Evolutionary conservation across 2,329 filamentous ascomycete genomes (phyloP).

Genomic region (Incumbomyces delicatus): DNA sequence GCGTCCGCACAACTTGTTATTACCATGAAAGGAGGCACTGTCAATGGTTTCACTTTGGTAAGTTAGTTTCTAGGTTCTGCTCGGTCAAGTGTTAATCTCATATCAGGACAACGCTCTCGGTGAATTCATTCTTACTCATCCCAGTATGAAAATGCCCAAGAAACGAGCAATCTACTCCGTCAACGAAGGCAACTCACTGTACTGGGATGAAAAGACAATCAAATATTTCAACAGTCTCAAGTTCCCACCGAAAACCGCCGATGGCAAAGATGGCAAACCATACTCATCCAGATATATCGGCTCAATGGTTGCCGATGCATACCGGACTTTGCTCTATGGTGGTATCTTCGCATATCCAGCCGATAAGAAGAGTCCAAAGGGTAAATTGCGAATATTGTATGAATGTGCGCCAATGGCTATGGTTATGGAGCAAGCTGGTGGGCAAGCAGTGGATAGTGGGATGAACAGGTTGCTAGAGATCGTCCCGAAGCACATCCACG

Average conservation of each 20-base stretch:
- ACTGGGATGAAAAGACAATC: conserved; percentile 85
- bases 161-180: conserved; percentile 85
- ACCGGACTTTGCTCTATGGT: conserved; percentile 88
- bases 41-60: conserved; percentile 89
- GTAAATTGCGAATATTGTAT: conserved; percentile 93
- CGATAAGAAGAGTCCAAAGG: conserved; percentile 97
- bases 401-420: conserved; percentile 99
- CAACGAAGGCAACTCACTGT: conserved; percentile 96
- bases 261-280: conserved; percentile 55
- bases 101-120: conserved; percentile 71
- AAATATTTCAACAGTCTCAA: conserved; percentile 86
- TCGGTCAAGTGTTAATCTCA: background rate
- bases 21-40: conserved; percentile 83
- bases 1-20: conserved; percentile 93
- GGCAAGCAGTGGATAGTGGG: conserved; percentile 80
- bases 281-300: conserved; percentile 87
- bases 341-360: conserved; percentile 96
- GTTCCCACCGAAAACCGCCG: conserved; percentile 52
- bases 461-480: conserved; percentile 88
- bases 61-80: background rate
- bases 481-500: conserved; percentile 85
- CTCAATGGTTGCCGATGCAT: conserved; percentile 96
- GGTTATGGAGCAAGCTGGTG: conserved; percentile 97
- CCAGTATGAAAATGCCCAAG: conserved; percentile 79
- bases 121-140: conserved; percentile 98